Evolutionary conservation across 2,329 filamentous ascomycete species (phyloP).

Genomic region (Monascus ruber): DNA sequence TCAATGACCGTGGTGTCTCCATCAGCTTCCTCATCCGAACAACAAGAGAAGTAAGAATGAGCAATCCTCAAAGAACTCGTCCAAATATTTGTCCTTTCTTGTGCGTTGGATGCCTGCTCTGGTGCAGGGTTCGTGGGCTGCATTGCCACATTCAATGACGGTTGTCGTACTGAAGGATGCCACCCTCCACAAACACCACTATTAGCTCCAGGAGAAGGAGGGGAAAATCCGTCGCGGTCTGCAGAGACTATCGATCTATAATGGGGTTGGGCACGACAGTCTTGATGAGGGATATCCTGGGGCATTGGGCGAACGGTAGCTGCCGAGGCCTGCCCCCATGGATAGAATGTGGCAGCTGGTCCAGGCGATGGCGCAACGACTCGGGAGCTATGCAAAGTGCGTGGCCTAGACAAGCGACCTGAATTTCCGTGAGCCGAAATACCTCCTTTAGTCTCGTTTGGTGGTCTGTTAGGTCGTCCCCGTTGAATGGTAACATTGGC

Average conservation of each 20-base stretch:
- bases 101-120: neutral
- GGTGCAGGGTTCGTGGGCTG: neutral
- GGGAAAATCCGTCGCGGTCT: neutral
- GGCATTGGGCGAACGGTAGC: neutral
- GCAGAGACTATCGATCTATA: neutral
- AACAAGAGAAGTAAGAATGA: neutral
- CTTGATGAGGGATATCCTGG: neutral
- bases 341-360: neutral
- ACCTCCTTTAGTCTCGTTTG: neutral
- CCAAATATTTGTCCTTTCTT: neutral
- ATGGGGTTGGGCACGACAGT: neutral
- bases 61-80: neutral
- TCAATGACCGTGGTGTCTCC: neutral
- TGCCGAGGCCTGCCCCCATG: neutral
- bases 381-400: neutral
- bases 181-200: neutral
- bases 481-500: neutral
- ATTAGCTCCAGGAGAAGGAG: neutral
- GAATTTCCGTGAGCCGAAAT: neutral
- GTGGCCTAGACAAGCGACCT: neutral
- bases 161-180: neutral
- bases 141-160: neutral
- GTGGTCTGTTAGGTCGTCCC: neutral
- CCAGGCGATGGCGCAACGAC: neutral
- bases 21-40: neutral